Evolutionary conservation across 306 rosid genomes (phyloP).

Genomic region (Mimosa pudica): DNA sequence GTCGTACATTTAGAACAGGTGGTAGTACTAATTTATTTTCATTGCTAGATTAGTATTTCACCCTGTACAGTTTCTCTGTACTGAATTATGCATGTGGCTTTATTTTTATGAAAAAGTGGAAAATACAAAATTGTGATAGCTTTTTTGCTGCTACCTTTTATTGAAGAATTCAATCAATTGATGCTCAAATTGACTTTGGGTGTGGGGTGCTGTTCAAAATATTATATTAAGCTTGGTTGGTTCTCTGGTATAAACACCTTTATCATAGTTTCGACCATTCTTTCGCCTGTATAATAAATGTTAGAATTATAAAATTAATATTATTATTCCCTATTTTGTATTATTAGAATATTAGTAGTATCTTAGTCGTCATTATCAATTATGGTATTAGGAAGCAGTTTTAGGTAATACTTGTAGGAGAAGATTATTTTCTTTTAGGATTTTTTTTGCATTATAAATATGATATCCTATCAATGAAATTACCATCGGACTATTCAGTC

Average conservation of each 20-base stretch:
- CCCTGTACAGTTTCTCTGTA: slow-evolving; percentile 1
- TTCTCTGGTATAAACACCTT: not conserved
- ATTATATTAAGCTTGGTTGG: not conserved
- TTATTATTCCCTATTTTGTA: no score
- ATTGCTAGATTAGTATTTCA: not conserved
- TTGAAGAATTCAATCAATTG: not conserved
- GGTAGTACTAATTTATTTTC: not conserved
- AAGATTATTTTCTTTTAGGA: no score
- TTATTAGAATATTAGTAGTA: no score
- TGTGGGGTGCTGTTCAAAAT: not conserved
- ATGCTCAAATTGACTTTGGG: slow-evolving; percentile 4
- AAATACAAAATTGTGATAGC: not conserved
- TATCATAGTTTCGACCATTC: slow-evolving; percentile 12
- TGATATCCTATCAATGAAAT: no score
- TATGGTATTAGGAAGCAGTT: no score
- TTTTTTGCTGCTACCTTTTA: slow-evolving; percentile 10
- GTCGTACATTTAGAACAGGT: no score
- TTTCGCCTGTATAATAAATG: slow-evolving; percentile 11
- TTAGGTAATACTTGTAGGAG: no score
- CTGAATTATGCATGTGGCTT: slow-evolving; percentile 17
- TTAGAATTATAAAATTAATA: no score
- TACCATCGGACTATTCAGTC: no score
- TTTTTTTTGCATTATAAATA: no score
- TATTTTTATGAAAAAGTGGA: not conserved
- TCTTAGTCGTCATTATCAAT: no score